Base-by-base conservation (phyloP, 768 basidiomycete genomes). In the Hemileccinum rubropunctum region DNA sequence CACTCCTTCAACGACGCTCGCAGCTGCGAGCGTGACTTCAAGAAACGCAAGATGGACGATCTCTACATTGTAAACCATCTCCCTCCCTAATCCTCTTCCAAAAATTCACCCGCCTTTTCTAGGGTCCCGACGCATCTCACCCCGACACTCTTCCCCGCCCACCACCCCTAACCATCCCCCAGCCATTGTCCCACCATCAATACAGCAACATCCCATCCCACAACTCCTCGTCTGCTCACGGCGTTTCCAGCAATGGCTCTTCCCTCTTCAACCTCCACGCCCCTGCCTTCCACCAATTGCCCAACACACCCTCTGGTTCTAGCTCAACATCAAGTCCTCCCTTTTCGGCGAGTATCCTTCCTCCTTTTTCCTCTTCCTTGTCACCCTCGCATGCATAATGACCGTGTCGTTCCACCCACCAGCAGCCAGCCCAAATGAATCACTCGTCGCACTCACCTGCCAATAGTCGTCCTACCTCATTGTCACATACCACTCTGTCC, bases 261-360 rank as follows among this genome's bases (percentile, higher is more conserved):
- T 73, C 77, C 11, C 59, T 81, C 53, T 81, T 80, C 68, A 75
- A 67, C 59, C 70, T 83, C 3, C 79, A 81, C 47, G 74, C 76
- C 8, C 73, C 82, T 37, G 72, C 78, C 3, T 86, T 85, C 65
- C 81, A 67, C 45, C 67, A 79, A 58, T 73, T 86, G 64, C 84
- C 84, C 17, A 81, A 83, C 63, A 85, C 86, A 4, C 84, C 84
- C 3, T 84, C 83, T 18, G 82, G 79, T 17, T 86, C 85, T 17
- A 88, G 85, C 61, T 77, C 82, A 20, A 84, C 84, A 6, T 85
- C 84, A 23, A 88, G 83, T 57, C 84, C 85, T 49, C 84, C 86
- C n/a, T 89, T 88, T 76, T 91, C 88, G 85, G 88, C 81, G 82
- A 88, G 88, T 87, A 65, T 77, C 76, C 64, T 75, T 77, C 72